Evolutionary conservation across 2,329 filamentous ascomycete genomes (phyloP).

Genomic region (Hypoxylon rubiginosum): DNA sequence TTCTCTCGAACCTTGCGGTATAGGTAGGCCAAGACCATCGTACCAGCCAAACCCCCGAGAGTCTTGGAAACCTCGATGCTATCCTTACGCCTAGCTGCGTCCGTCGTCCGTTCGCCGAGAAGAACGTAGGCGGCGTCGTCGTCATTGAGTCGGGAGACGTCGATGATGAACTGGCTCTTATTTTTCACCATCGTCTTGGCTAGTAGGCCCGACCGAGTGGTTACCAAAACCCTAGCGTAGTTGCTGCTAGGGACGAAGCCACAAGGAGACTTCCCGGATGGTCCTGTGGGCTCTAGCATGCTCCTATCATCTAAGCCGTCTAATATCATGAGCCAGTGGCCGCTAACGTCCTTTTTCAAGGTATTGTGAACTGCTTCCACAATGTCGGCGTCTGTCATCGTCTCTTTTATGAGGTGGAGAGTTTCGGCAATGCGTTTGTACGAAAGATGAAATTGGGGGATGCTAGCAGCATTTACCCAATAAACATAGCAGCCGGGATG

Average conservation of each 20-base stretch:
- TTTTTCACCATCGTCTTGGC: neutral
- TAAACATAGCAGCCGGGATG: neutral
- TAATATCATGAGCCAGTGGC: neutral
- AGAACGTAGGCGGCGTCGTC: neutral
- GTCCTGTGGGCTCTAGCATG: neutral
- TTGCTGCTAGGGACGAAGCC: neutral
- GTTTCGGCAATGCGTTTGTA: conserved; percentile 1
- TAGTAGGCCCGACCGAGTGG: neutral
- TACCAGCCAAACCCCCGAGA: neutral
- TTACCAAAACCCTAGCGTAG: neutral
- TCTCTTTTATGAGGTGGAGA: neutral
- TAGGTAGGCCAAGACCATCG: neutral
- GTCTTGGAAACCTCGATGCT: neutral
- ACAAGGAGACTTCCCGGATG: neutral
- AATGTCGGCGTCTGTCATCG: neutral
- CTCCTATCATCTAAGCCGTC: neutral
- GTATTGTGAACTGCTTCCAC: neutral
- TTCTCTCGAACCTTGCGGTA: neutral
- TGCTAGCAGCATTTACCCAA: neutral
- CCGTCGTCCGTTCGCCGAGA: neutral
- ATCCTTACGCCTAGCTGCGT: neutral
- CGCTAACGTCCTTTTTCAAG: neutral
- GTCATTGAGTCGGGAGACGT: neutral
- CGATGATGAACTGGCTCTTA: neutral
- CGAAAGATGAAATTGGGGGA: neutral